phyloP scores from a whole-genome alignment of 495 filamentous ascomycete genomes.

The Sphaerosporella brunnea region DNA sequence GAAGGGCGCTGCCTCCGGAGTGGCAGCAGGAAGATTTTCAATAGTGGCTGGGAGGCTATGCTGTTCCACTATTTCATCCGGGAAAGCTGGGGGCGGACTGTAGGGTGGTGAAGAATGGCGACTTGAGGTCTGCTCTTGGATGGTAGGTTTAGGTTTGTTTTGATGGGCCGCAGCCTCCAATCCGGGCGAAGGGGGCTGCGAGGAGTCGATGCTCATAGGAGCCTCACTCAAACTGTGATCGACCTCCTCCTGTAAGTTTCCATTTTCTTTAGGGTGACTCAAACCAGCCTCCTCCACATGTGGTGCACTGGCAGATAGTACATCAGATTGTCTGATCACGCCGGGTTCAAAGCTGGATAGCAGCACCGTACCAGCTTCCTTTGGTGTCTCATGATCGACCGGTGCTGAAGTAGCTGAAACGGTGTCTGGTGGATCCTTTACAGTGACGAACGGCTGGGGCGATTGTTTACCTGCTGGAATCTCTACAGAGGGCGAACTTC shows the following conservation, averaged over 20 bases:
- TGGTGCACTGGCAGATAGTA: background rate
- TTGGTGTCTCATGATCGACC: background rate
- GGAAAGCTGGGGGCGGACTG: conserved; percentile 1
- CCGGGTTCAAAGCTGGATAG: background rate
- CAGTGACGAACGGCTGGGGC: conserved; percentile 1
- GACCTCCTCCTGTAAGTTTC: conserved; percentile 12
- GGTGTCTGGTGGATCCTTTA: conserved; percentile 10
- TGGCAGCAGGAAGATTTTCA: background rate
- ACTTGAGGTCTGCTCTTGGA: background rate
- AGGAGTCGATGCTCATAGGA: conserved; percentile 13
- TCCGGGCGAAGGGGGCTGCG: conserved; percentile 1
- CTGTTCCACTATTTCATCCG: too few species aligned
- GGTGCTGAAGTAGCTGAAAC: background rate
- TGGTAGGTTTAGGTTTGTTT: background rate
- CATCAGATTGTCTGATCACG: background rate
- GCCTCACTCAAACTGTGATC: conserved; percentile 14
- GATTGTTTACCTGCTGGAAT: background rate
- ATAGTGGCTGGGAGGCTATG: too few species aligned
- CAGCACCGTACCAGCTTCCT: background rate
- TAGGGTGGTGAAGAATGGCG: background rate
- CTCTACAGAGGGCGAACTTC: background rate
- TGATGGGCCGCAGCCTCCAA: background rate
- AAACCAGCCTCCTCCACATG: background rate
- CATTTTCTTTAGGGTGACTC: conserved; percentile 5
- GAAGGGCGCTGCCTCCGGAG: background rate